Conservation (phyloP, 495 filamentous ascomycete genomes). For the Glarea lozoyensis region DNA sequence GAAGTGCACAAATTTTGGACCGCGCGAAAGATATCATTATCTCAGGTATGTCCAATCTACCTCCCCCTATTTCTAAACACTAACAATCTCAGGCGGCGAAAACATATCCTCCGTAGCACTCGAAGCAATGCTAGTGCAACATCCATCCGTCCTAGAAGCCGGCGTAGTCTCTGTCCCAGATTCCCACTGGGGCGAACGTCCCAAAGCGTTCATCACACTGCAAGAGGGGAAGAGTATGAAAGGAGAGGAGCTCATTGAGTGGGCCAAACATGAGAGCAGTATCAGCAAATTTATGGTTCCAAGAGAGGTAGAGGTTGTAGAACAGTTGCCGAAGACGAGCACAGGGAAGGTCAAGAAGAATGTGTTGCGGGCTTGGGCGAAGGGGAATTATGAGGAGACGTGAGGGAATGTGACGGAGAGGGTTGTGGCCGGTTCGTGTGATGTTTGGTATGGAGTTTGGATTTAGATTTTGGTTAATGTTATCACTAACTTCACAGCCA, state of each 20-base stretch:
- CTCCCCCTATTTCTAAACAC: background rate
- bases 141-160: conserved; percentile 82
- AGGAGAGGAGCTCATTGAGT: conserved; percentile 69
- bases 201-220: conserved; percentile 87
- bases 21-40: conserved; percentile 98
- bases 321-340: conserved; percentile 88
- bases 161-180: conserved; percentile 87
- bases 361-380: conserved; percentile 64
- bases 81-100: conserved; percentile 62
- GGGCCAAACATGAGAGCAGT: conserved; percentile 67
- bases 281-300: conserved; percentile 97
- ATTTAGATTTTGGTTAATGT: too few relatives aligned
- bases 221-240: conserved; percentile 49
- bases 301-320: conserved; percentile 80
- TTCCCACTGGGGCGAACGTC: conserved; percentile 87
- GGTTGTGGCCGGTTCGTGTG: too few relatives aligned
- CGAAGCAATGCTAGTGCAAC: conserved; percentile 83
- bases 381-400: conserved; percentile 19
- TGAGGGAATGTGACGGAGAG: too few relatives aligned
- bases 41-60: conserved; percentile 53
- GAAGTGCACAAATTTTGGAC: conserved; percentile 85
- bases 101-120: conserved; percentile 94
- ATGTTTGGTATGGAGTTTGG: too few relatives aligned
- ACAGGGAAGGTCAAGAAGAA: conserved; percentile 98
- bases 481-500: too few relatives aligned